Base-by-base conservation (phyloP, 2,329 filamentous ascomycete species). In the Pyrenophora teres region DNA sequence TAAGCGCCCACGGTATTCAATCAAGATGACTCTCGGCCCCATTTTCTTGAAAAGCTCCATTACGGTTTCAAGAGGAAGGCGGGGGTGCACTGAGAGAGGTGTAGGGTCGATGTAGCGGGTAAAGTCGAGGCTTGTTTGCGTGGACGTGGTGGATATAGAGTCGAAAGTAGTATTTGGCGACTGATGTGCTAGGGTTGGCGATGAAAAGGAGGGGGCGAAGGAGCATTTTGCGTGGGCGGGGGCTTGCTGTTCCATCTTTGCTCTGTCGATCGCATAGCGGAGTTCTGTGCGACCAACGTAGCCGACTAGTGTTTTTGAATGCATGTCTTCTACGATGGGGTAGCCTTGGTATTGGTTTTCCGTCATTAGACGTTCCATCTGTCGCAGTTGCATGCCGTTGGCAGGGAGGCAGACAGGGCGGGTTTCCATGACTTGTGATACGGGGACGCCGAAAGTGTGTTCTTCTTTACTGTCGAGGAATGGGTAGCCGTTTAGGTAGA, bases 21-120 rank as follows among this genome's bases (percentile, higher is more conserved):
- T 88, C 3, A 99, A 81, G 42, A 99, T 93, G 5, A 97, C 92
- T 1, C 94, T 85, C 0, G 93, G 94, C 0, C 94, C 94, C 71
- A 99, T 95, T 77, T 97, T 99, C 73, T 93, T 93, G 80, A 99
- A 99, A 9, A 99, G 81, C 69, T 99, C 94, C 92, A 99, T 97
- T 27, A 96, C 93, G 0, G 94, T 99, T 75, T 99, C 94, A 0
- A 99, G 84, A 0, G 93, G 89, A 0, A 97, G 84, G 1, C 91
- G 86, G 0, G 94, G 94, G 68, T 99, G 94, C 1, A 92, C 92
- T 0, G 92, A 89, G 2, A 99, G 84, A 0, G 94, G 94, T 0
- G 92, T 96, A 7, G 87, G 82, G 70, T 99, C 93, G 45, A 96
- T 87, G 68, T 93, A 97, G 40, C 89, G 86, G 63, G 87, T 88